phyloP scores from a whole-genome alignment of 2,329 filamentous ascomycete genomes.

The Exophiala xenobiotica region DNA sequence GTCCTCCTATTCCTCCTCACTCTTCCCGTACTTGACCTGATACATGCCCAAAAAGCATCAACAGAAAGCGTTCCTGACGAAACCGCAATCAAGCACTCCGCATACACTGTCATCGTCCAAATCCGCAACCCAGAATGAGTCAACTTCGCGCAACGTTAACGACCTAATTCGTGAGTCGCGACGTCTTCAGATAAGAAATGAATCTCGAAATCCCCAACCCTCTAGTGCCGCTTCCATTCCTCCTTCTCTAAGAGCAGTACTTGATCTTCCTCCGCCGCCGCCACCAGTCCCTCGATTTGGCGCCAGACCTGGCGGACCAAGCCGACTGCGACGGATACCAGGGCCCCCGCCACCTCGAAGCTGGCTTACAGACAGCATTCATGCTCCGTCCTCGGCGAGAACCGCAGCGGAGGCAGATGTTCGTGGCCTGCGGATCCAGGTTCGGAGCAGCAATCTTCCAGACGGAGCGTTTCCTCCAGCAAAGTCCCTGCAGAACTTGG shows the following conservation, averaged over 20 bases:
- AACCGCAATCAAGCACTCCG: slow-evolving; percentile 43
- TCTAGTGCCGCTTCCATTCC: slow-evolving; percentile 42
- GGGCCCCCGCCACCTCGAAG: slow-evolving; percentile 49
- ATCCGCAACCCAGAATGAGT: slow-evolving; percentile 28
- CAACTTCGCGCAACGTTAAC: slow-evolving; percentile 43
- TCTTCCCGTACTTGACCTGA: background rate
- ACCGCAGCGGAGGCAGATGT: slow-evolving; percentile 11
- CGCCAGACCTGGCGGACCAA: slow-evolving; percentile 35
- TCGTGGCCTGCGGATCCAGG: slow-evolving; percentile 18
- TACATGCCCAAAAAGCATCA: slow-evolving; percentile 50
- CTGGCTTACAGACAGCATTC: slow-evolving; percentile 39
- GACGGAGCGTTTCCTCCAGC: slow-evolving; percentile 39
- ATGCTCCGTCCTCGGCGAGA: slow-evolving; percentile 17
- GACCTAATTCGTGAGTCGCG: slow-evolving; percentile 49
- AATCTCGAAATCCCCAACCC: slow-evolving; percentile 17
- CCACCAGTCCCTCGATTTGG: slow-evolving; percentile 42
- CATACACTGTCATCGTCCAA: slow-evolving; percentile 39
- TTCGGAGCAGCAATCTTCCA: slow-evolving; percentile 36
- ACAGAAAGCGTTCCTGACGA: slow-evolving; percentile 38
- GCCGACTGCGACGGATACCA: slow-evolving; percentile 40
- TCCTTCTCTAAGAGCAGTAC: slow-evolving; percentile 45
- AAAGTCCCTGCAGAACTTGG: slow-evolving; percentile 50
- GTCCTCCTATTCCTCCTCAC: background rate
- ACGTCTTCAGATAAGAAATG: slow-evolving; percentile 39
- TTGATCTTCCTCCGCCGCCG: slow-evolving; percentile 45